These are phyloP conservation scores for Wickerhamomyces mucosus DNA, from an alignment of 805 yeast species.

Conservation along the genomic window DNA sequence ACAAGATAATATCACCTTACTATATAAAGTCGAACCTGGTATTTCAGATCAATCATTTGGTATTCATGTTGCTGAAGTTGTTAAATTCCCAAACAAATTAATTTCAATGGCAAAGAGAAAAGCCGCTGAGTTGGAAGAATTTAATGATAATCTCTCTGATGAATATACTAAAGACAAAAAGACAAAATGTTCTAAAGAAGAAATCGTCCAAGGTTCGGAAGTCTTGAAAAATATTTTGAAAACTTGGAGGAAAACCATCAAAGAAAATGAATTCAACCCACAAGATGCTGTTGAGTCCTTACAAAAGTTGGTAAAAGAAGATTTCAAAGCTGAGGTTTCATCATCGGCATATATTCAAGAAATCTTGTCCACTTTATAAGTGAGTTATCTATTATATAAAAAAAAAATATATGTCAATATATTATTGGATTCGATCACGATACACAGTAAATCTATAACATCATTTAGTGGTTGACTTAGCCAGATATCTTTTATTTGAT, in stretches of 20 bases:
- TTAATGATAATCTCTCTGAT: conserved; percentile 30
- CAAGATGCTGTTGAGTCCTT: conserved; percentile 32
- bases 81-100: conserved; percentile 84
- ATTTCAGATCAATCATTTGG: conserved; percentile 94
- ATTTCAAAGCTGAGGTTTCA: conserved; percentile 18
- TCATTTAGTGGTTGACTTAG: no score
- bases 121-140: conserved; percentile 76
- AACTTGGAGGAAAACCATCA: conserved; percentile 23
- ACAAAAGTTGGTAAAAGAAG: conserved; percentile 22
- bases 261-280: conserved; percentile 15
- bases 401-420: no score
- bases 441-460: no score
- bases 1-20: conserved; percentile 63
- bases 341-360: conserved; percentile 37
- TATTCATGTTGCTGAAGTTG: conserved; percentile 94
- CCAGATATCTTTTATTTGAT: no score
- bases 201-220: conserved; percentile 45
- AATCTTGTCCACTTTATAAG: conserved; percentile 25
- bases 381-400: no score
- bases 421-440: no score
- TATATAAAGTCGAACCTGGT: conserved; percentile 95
- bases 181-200: conserved; percentile 41
- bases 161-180: conserved; percentile 34
- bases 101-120: conserved; percentile 93
- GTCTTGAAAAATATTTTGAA: conserved; percentile 33